A percentile compares a stretch with the other conserved stretches of the same genome.
phyloP scores from a whole-genome alignment of 1,284 basidiomycete species.

The Naganishia albida region DNA sequence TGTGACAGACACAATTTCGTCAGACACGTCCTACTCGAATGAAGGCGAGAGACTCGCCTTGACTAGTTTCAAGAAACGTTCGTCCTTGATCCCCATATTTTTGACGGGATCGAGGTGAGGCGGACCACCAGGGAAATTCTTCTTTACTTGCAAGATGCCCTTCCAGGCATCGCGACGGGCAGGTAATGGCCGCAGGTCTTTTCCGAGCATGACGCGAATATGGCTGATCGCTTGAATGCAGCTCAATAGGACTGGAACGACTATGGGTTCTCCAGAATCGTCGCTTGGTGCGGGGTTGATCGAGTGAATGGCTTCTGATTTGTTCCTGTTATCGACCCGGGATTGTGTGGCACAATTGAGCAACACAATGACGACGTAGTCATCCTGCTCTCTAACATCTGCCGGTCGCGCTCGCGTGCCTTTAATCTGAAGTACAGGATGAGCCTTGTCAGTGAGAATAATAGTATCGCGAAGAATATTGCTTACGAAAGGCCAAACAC shows the following conservation, averaged over 20 bases:
- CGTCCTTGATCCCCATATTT: slow-evolving; percentile 96
- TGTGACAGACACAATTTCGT: slow-evolving; percentile 44
- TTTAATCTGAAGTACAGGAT: slow-evolving; percentile 29
- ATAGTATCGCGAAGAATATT: slow-evolving; percentile 29
- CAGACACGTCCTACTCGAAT: not conserved
- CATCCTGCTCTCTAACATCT: slow-evolving; percentile 78
- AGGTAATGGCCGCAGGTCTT: slow-evolving; percentile 76
- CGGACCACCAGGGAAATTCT: slow-evolving; percentile 84
- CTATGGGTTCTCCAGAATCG: slow-evolving; percentile 76
- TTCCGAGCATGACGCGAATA: slow-evolving; percentile 83
- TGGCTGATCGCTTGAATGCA: slow-evolving; percentile 85
- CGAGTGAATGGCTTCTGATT: slow-evolving; percentile 58
- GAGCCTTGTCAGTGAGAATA: not conserved
- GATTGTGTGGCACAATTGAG: slow-evolving; percentile 70
- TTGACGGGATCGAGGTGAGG: slow-evolving; percentile 86
- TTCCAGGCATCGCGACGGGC: slow-evolving; percentile 84
- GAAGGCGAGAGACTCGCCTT: slow-evolving; percentile 59
- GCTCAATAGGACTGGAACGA: slow-evolving; percentile 85
- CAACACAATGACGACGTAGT: slow-evolving; percentile 93
- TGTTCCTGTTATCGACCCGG: slow-evolving; percentile 62
- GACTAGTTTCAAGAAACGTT: slow-evolving; percentile 83
- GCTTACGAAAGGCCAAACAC: slow-evolving; percentile 65
- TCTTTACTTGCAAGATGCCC: slow-evolving; percentile 83
- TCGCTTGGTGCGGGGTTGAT: slow-evolving; percentile 71
- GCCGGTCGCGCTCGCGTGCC: slow-evolving; percentile 58